These are phyloP conservation scores for Diaporthe citriasiana DNA, from an alignment of 2,329 filamentous ascomycete genomes.

Conservation along the genomic window DNA sequence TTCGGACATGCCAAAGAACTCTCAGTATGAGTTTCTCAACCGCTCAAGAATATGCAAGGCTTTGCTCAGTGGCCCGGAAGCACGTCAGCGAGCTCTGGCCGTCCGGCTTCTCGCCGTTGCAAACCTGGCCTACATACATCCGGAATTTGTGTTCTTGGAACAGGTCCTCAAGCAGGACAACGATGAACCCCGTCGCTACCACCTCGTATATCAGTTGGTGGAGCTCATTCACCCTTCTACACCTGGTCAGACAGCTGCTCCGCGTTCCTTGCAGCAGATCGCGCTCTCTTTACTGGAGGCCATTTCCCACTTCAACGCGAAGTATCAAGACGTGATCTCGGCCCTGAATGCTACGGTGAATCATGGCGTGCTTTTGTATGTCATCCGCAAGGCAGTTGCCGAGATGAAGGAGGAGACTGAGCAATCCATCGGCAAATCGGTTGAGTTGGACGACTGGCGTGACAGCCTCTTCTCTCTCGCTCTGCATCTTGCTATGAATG, in stretches of 20 bases:
- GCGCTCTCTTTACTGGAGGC: slow-evolving; percentile 87
- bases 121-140: slow-evolving; percentile 91
- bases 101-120: slow-evolving; percentile 88
- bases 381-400: slow-evolving; percentile 90
- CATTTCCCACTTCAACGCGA: slow-evolving; percentile 83
- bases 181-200: slow-evolving; percentile 89
- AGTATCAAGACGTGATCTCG: slow-evolving; percentile 84
- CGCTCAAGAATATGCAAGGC: slow-evolving; percentile 88
- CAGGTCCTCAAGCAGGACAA: slow-evolving; percentile 89
- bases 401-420: slow-evolving; percentile 76
- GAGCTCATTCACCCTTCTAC: slow-evolving; percentile 90
- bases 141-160: slow-evolving; percentile 85
- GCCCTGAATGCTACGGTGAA: slow-evolving; percentile 97
- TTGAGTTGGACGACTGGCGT: slow-evolving; percentile 88
- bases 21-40: slow-evolving; percentile 88
- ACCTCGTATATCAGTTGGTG: slow-evolving; percentile 91
- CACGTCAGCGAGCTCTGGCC: slow-evolving; percentile 81
- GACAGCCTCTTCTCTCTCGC: slow-evolving; percentile 91
- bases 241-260: slow-evolving; percentile 76
- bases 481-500: slow-evolving; percentile 81
- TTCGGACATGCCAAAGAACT: slow-evolving; percentile 76
- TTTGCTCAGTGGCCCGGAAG: slow-evolving; percentile 74
- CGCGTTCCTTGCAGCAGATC: slow-evolving; percentile 84
- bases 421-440: slow-evolving; percentile 71
- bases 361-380: slow-evolving; percentile 93